These are phyloP conservation scores for Parathielavia appendiculata DNA, from an alignment of 495 filamentous ascomycete species.

Conservation along the genomic window DNA sequence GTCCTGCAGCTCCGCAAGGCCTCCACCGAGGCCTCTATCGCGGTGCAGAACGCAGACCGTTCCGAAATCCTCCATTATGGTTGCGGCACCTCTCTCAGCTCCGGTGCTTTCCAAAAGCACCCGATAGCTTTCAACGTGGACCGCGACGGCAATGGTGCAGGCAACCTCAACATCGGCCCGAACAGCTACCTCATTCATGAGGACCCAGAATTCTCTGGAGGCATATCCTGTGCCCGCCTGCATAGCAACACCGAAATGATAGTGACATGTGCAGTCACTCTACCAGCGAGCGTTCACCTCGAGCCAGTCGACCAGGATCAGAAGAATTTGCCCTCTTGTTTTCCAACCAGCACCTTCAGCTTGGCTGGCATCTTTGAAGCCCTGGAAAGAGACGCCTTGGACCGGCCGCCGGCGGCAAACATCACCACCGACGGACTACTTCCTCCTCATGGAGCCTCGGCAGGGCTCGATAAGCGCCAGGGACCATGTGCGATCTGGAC, in stretches of 20 bases:
- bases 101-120: background rate
- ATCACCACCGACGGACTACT: background rate
- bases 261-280: background rate
- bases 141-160: background rate
- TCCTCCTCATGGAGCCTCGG: background rate
- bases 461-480: background rate
- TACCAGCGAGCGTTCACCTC: background rate
- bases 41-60: conserved; percentile 2
- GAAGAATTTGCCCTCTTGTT: background rate
- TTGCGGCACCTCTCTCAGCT: background rate
- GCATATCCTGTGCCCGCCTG: conserved; percentile 1
- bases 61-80: background rate
- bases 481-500: background rate
- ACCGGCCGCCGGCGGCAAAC: background rate
- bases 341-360: background rate
- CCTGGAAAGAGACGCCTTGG: background rate
- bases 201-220: background rate
- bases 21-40: conserved; percentile 9
- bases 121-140: background rate
- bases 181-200: background rate
- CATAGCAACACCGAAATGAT: background rate
- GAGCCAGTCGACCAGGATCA: background rate
- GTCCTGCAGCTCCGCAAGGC: conserved; percentile 6
- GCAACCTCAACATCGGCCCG: conserved; percentile 1
- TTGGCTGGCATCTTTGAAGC: background rate